A percentile compares a stretch with the other conserved stretches of the same genome.
Evolutionary conservation across 2,329 filamentous ascomycete species (phyloP).

Genomic region (Fusarium subglutinans): DNA sequence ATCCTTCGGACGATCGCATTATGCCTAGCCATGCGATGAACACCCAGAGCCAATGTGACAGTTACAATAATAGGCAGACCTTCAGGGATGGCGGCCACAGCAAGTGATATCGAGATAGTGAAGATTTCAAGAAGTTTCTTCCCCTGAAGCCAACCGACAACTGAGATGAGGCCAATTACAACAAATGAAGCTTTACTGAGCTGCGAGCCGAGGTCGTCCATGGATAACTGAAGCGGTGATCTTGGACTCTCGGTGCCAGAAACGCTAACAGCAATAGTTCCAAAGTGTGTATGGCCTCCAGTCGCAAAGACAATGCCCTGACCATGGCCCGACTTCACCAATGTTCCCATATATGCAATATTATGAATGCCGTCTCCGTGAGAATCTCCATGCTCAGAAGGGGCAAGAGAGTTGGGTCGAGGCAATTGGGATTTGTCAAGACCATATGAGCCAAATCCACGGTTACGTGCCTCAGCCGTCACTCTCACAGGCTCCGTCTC

Average conservation of each 20-base stretch:
- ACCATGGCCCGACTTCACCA: conserved; percentile 93
- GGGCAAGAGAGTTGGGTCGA: conserved; percentile 53
- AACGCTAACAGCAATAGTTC: conserved; percentile 92
- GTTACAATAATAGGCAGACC: conserved; percentile 98
- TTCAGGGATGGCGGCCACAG: conserved; percentile 95
- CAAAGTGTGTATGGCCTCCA: conserved; percentile 92
- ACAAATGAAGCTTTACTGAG: conserved; percentile 96
- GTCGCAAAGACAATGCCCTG: conserved; percentile 98
- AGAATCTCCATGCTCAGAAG: conserved; percentile 67
- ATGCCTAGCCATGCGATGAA: conserved; percentile 93
- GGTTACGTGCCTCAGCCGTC: conserved; percentile 66
- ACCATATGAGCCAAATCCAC: conserved; percentile 42
- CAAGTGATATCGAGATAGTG: conserved; percentile 95
- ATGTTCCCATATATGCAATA: conserved; percentile 97
- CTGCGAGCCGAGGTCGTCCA: conserved; percentile 97
- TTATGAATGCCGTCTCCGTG: conserved; percentile 79
- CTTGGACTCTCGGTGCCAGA: conserved; percentile 95
- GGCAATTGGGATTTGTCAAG: conserved; percentile 44
- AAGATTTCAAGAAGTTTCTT: conserved; percentile 94
- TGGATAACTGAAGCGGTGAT: conserved; percentile 92
- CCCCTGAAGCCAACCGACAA: conserved; percentile 90
- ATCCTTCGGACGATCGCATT: conserved; percentile 95
- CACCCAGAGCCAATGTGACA: conserved; percentile 92
- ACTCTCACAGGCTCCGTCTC: conserved; percentile 95
- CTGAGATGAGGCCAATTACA: conserved; percentile 90